phyloP scores from a whole-genome alignment of 768 basidiomycete genomes.

The Hericium coralloides region DNA sequence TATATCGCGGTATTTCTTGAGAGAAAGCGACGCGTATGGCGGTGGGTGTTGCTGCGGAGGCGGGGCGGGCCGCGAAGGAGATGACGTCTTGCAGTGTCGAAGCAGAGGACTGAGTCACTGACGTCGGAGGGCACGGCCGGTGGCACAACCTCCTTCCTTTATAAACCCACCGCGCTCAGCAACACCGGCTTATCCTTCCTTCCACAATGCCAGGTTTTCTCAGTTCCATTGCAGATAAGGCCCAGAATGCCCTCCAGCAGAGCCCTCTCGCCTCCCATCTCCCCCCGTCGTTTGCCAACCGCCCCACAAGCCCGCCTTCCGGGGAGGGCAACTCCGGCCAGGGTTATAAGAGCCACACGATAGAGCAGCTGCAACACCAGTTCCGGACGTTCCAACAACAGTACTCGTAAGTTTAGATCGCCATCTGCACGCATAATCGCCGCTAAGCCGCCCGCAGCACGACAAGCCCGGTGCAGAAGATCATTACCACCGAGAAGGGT shows the following conservation, averaged over 20 bases:
- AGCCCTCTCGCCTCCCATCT: constrained; percentile 50
- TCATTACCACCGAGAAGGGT: constrained; percentile 73
- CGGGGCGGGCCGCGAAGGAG: too few relatives aligned
- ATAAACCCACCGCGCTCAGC: too few relatives aligned
- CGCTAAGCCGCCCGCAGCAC: constrained; percentile 26
- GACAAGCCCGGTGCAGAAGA: constrained; percentile 62
- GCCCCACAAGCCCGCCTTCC: constrained; percentile 25
- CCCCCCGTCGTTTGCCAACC: constrained; percentile 30
- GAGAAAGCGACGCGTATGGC: background rate
- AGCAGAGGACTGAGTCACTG: background rate
- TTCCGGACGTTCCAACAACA: constrained; percentile 67
- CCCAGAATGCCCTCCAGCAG: constrained; percentile 59
- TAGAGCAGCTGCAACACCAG: constrained; percentile 63
- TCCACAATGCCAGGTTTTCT: constrained; percentile 51
- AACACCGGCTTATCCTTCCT: background rate
- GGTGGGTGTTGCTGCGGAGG: too few relatives aligned
- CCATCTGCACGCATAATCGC: background rate
- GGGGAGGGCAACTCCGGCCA: constrained; percentile 15
- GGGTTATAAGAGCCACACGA: constrained; percentile 36
- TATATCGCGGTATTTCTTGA: background rate
- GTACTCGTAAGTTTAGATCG: constrained; percentile 42
- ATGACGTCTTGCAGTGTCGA: constrained; percentile 16
- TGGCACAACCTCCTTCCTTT: too few relatives aligned
- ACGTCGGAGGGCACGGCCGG: too few relatives aligned
- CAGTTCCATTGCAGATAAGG: constrained; percentile 65